Percentiles rank a stretch among this genome's conserved stretches.
These are phyloP conservation scores for Exutisphaerella laricina DNA, from an alignment of 2,329 filamentous ascomycete genomes.

Conservation along the genomic window DNA sequence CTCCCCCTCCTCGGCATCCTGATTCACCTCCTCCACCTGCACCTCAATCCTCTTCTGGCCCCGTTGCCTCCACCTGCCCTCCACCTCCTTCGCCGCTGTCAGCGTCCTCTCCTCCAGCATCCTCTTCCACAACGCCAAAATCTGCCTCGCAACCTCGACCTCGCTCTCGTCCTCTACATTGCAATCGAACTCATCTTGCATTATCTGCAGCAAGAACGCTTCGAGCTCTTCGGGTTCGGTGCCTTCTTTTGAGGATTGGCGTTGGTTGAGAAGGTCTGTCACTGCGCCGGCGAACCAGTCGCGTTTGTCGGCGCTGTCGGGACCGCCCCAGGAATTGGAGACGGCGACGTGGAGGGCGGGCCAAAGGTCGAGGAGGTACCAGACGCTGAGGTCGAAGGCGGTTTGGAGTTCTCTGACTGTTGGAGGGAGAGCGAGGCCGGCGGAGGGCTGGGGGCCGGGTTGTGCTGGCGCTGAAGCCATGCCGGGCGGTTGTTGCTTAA, in stretches of 20 bases:
- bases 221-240: conserved; percentile 77
- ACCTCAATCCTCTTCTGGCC: conserved; percentile 58
- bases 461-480: conserved; percentile 14
- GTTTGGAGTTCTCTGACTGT: conserved; percentile 28
- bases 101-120: conserved; percentile 62
- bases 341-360: conserved; percentile 81
- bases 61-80: conserved; percentile 68
- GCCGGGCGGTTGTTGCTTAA: not conserved
- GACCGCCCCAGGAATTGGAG: conserved; percentile 80
- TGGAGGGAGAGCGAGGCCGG: conserved; percentile 7
- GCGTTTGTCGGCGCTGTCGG: conserved; percentile 76
- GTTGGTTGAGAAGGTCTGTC: conserved; percentile 62
- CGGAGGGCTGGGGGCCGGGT: conserved; percentile 8
- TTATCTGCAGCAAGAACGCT: conserved; percentile 76
- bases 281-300: conserved; percentile 94
- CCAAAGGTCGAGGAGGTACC: conserved; percentile 82
- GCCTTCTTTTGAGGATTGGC: conserved; percentile 44
- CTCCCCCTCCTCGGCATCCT: conserved; percentile 47
- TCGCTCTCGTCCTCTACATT: conserved; percentile 86
- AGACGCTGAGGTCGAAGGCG: conserved; percentile 73
- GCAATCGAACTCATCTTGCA: conserved; percentile 94
- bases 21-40: conserved; percentile 53
- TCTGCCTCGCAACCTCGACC: conserved; percentile 64
- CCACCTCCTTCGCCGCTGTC: conserved; percentile 75
- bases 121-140: conserved; percentile 62